Evolutionary conservation across 202 grass and related monocot genomes (phyloP).

Genomic region (Hordeum pubiflorum): DNA sequence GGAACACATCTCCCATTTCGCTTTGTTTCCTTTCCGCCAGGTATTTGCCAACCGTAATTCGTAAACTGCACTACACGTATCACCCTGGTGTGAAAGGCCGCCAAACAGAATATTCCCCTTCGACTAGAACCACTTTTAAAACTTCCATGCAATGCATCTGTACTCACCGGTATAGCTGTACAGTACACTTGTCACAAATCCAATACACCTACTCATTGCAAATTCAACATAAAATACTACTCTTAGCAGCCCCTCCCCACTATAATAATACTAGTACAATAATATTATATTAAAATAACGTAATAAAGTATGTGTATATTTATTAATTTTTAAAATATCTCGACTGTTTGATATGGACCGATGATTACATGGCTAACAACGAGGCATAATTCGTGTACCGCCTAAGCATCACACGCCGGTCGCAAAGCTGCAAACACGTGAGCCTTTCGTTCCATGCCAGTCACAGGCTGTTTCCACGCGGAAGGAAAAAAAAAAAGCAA

Average conservation of each 20-base stretch:
- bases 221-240: too few relatives aligned
- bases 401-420: background rate
- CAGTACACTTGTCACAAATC: too few relatives aligned
- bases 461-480: slow-evolving; percentile 5
- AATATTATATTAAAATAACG: too few relatives aligned
- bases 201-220: too few relatives aligned
- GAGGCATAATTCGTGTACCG: background rate
- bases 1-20: slow-evolving; percentile 9
- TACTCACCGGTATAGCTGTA: too few relatives aligned
- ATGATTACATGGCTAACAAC: background rate
- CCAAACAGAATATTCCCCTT: slow-evolving; percentile 1
- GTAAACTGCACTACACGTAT: background rate
- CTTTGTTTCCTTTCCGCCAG: background rate
- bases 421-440: slow-evolving; percentile 15
- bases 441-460: background rate
- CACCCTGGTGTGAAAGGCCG: background rate
- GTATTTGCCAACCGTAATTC: background rate
- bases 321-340: too few relatives aligned
- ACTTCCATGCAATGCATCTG: too few relatives aligned
- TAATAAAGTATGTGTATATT: too few relatives aligned
- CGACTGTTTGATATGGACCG: too few relatives aligned
- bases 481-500: background rate
- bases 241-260: too few relatives aligned
- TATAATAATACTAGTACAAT: too few relatives aligned
- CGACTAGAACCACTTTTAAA: too few relatives aligned